A percentile compares a stretch with the other conserved stretches of the same genome.
Evolutionary conservation across 768 basidiomycete genomes (phyloP).

Genomic region (Hygrophorus russula): DNA sequence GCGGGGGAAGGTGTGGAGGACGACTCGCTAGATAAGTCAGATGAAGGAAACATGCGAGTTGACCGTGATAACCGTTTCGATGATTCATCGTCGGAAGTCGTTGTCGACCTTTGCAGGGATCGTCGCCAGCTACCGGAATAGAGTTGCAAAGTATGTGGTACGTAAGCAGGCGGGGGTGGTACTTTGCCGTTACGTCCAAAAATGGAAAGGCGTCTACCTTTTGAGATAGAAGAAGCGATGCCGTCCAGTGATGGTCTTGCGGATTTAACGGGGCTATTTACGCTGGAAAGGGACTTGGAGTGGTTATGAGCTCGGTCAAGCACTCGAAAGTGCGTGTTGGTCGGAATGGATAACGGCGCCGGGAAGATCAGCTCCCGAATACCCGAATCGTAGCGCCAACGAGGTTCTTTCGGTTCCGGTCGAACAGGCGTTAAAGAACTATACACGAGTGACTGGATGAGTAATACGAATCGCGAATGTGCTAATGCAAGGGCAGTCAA

Average conservation of each 20-base stretch:
- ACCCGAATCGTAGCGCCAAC: slow-evolving; percentile 18
- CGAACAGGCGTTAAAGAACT: slow-evolving; percentile 39
- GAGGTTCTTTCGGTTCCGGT: slow-evolving; percentile 32
- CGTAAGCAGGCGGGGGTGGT: slow-evolving; percentile 34
- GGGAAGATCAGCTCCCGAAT: slow-evolving; percentile 62
- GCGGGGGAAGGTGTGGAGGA: slow-evolving; percentile 24
- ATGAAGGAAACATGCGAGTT: slow-evolving; percentile 30
- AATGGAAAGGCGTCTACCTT: slow-evolving; percentile 21
- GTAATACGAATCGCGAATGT: slow-evolving; percentile 66
- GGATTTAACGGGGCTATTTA: not conserved
- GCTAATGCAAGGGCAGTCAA: slow-evolving; percentile 43
- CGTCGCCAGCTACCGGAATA: slow-evolving; percentile 44
- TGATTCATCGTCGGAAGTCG: slow-evolving; percentile 29
- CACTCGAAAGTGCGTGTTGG: too few relatives aligned
- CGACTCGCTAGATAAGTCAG: slow-evolving; percentile 35
- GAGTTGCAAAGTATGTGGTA: slow-evolving; percentile 32
- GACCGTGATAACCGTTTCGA: slow-evolving; percentile 20
- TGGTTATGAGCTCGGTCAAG: not conserved
- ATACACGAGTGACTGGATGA: slow-evolving; percentile 63
- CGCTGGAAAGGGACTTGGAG: not conserved
- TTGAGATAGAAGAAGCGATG: slow-evolving; percentile 13
- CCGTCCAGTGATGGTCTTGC: not conserved
- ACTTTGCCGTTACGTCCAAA: slow-evolving; percentile 18
- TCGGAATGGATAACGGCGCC: slow-evolving; percentile 50
- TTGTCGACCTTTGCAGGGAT: slow-evolving; percentile 13